Percentiles rank a stretch among this genome's conserved stretches.
These are phyloP conservation scores for Dissophora globulifera DNA, from an alignment of 192 early-diverging fungal species.

Conservation along the genomic window DNA sequence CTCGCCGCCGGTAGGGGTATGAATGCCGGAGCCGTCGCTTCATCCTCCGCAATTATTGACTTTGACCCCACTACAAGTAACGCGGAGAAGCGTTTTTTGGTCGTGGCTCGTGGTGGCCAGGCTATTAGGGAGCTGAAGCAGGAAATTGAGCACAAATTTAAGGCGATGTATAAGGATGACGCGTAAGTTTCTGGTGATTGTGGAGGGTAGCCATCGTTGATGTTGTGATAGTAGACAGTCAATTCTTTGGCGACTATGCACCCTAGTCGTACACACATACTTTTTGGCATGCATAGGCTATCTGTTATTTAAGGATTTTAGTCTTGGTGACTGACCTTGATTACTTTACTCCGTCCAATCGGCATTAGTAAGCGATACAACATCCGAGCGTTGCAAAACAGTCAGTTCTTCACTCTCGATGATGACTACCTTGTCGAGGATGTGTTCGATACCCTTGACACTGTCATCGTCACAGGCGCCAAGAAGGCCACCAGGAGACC, in stretches of 20 bases:
- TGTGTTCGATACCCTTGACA: conserved; percentile 2
- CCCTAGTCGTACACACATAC: too few species aligned
- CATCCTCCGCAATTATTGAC: too few species aligned
- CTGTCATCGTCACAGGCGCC: neutral
- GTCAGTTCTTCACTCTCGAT: conserved; percentile 1
- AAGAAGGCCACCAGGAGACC: neutral
- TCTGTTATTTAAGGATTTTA: too few species aligned
- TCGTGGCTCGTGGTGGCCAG: conserved; percentile 3
- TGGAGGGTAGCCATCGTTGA: neutral
- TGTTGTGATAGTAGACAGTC: too few species aligned
- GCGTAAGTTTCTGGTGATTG: conserved; percentile 10
- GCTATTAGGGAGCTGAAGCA: conserved; percentile 9
- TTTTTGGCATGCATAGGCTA: too few species aligned
- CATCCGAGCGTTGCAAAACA: conserved; percentile 2
- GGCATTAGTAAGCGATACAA: conserved; percentile 2
- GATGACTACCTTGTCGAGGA: conserved; percentile 7
- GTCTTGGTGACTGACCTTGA: neutral
- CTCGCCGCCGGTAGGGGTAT: too few species aligned
- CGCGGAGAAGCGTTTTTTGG: conserved; percentile 13
- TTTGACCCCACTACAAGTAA: too few species aligned
- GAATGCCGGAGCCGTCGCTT: neutral
- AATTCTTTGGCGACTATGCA: too few species aligned
- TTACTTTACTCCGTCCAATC: neutral
- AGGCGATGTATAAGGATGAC: conserved; percentile 6
- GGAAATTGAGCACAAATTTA: conserved; percentile 8